Conservation (phyloP, 176 grass and related monocot genomes). For the Musa beccarii region DNA sequence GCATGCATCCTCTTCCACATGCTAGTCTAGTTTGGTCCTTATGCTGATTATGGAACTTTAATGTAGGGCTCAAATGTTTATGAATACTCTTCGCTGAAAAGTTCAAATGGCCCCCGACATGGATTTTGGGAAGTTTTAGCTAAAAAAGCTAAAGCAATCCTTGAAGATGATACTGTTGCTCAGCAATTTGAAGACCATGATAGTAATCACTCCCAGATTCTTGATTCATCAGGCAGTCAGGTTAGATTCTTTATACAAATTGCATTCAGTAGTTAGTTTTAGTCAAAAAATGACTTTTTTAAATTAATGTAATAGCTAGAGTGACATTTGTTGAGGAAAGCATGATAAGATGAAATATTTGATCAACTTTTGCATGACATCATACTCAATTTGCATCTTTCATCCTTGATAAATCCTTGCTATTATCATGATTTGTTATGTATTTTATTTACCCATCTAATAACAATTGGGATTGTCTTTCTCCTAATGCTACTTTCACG, state of each 20-base stretch:
- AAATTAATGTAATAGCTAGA: too few species aligned
- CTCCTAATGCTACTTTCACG: neutral
- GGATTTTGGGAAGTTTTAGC: conserved; percentile 25
- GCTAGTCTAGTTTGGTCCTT: neutral
- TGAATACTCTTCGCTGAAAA: conserved; percentile 13
- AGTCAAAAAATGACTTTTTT: too few species aligned
- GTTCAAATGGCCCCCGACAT: neutral
- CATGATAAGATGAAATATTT: too few species aligned
- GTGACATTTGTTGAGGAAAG: too few species aligned
- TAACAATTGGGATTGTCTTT: neutral
- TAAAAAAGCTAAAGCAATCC: conserved; percentile 22
- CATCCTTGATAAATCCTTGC: too few species aligned
- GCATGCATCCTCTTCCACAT: neutral
- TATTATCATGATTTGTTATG: too few species aligned
- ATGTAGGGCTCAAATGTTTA: conserved; percentile 18
- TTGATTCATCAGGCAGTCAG: conserved; percentile 5
- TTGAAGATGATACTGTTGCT: conserved; percentile 7
- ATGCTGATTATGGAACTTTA: neutral
- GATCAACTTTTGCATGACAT: too few species aligned
- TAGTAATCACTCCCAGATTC: neutral
- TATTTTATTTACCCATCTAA: too few species aligned
- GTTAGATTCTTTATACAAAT: neutral
- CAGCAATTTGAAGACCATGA: neutral
- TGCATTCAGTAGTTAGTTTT: too few species aligned
- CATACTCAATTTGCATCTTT: too few species aligned